A percentile compares a stretch with the other conserved stretches of the same genome.
Conservation (phyloP, 1,284 basidiomycete genomes). For the Coniferiporia weirii region DNA sequence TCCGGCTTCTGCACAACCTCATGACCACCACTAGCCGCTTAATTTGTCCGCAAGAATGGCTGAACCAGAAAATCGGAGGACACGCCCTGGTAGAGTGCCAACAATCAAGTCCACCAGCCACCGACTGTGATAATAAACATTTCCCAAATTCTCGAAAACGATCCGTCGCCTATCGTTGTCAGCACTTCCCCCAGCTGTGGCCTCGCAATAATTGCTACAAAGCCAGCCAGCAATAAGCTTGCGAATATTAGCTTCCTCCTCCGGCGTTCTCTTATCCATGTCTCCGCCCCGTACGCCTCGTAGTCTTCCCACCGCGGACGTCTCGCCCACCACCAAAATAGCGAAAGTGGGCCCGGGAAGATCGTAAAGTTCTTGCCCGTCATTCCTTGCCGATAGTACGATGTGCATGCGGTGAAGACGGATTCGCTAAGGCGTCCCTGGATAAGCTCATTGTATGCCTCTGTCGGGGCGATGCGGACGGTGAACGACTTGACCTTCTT, state of each 20-base stretch:
- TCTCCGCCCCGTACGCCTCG: slow-evolving; percentile 22
- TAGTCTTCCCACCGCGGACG: slow-evolving; percentile 27
- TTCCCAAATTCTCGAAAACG: not conserved
- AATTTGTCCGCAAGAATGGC: too few species aligned
- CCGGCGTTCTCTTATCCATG: slow-evolving; percentile 20
- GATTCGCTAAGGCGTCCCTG: slow-evolving; percentile 23
- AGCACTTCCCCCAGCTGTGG: not conserved
- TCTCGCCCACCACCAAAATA: slow-evolving; percentile 30
- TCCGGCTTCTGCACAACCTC: too few species aligned
- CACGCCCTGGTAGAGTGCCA: too few species aligned
- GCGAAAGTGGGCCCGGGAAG: slow-evolving; percentile 27
- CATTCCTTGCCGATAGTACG: slow-evolving; percentile 24
- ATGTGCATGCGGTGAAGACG: slow-evolving; percentile 25
- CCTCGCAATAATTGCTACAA: not conserved
- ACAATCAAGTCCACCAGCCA: too few species aligned
- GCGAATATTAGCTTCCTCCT: not conserved
- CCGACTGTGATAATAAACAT: not conserved
- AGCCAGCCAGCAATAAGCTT: not conserved
- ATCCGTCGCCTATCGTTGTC: not conserved
- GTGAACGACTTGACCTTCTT: slow-evolving; percentile 25
- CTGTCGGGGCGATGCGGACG: slow-evolving; percentile 23
- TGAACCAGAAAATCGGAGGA: too few species aligned
- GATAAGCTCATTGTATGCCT: slow-evolving; percentile 26
- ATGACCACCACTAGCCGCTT: too few species aligned
- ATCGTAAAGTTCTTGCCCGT: slow-evolving; percentile 26